Evolutionary conservation across 1,139 yeast species (phyloP), one percentile per base, ranked within the genome.

Genomic region (Yamadazyma mexicana): DNA sequence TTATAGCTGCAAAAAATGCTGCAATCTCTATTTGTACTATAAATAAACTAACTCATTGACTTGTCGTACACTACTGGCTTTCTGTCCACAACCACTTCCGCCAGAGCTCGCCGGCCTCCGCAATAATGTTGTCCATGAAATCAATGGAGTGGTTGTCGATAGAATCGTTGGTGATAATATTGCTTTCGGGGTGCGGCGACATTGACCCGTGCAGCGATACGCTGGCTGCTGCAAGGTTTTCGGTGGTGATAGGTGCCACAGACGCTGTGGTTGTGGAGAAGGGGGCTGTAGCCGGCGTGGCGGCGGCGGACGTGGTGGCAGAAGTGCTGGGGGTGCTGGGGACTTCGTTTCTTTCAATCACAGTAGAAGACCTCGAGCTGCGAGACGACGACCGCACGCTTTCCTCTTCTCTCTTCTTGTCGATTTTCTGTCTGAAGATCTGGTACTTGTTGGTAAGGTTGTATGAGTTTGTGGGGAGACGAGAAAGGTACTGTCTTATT

Each of bases 61-160:
- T n/a, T n/a, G n/a, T n/a, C n/a, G 5, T 5, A 12, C 4, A 17
- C 33, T 32, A 20, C 17, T 43, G 40, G 18, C 38, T 28, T 55
- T 83, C 91, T 54, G 75, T 67, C 82, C 89, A 85, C 33, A 85
- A 65, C 89, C 95, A 87, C 51, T 83, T 83, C 45, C 96, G 71
- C 95, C 95, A 88, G 38, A 87, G 69, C 53, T 87, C 95, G 14
- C 95, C 95, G 2, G 95, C 91, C 58, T 85, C 95, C 38, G 67
- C 66, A 33, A 88, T 71, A 25, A 88, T 75, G 46, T 80, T 80
- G 52, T 84, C 91, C 58, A 83, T 78, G 55, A 82, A 87, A 49
- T 75, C 75, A 36, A 75, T 68, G 27, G 65, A 64, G 44, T 60
- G 69, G 39, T 58, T 60, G 40, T 55, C 54, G 12, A 48, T 46